phyloP scores from a whole-genome alignment of 73 alveolate species.

The Paramecium primaurelia region DNA sequence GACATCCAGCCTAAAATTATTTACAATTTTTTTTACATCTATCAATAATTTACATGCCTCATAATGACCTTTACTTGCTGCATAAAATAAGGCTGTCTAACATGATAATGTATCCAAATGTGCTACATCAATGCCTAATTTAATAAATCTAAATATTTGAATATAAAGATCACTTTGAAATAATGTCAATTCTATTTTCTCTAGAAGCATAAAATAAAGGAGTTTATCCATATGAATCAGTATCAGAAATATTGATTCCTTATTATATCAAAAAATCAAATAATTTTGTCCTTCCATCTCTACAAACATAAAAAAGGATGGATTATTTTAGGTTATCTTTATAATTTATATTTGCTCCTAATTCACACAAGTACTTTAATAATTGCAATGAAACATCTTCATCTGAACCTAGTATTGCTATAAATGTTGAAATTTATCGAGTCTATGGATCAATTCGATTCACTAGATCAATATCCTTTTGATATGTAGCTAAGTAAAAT shows the following conservation, averaged over 20 bases:
- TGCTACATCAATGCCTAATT: conserved; percentile 75
- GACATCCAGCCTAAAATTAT: conserved; percentile 67
- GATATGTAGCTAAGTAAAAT: background rate
- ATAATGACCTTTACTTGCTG: conserved; percentile 90
- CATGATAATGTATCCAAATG: conserved; percentile 78
- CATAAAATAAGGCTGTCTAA: conserved; percentile 88
- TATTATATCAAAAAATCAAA: conserved; percentile 3
- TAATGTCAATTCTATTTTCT: conserved; percentile 75
- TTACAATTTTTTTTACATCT: conserved; percentile 23
- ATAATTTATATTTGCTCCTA: conserved; percentile 50
- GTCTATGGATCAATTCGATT: conserved; percentile 47
- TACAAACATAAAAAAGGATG: conserved; percentile 42
- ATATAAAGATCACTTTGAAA: background rate
- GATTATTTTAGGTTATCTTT: conserved; percentile 52
- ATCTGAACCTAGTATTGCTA: background rate
- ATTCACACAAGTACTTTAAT: conserved; percentile 6
- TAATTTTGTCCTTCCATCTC: conserved; percentile 57
- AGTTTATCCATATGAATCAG: conserved; percentile 64
- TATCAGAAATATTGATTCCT: conserved; percentile 14
- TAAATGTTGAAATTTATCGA: conserved; percentile 51
- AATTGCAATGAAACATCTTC: conserved; percentile 15
- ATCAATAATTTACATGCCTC: conserved; percentile 74
- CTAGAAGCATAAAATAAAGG: conserved; percentile 84
- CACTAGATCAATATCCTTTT: conserved; percentile 28
- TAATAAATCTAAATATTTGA: conserved; percentile 39